These are phyloP conservation scores for Candida dubliniensis DNA, from an alignment of 1,139 yeast genomes.

Conservation along the genomic window DNA sequence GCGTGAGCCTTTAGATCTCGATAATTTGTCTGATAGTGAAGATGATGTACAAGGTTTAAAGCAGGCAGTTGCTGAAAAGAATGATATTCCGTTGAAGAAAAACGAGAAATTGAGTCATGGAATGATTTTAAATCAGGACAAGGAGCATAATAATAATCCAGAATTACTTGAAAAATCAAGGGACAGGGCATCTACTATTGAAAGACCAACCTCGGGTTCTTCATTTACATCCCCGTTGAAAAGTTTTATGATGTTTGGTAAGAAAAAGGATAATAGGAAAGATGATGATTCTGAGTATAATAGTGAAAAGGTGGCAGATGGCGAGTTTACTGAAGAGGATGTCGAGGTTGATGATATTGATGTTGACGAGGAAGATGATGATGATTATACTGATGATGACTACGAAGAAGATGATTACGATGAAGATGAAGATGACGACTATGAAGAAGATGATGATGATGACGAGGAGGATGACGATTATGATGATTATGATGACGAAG, in stretches of 20 bases:
- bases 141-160: conserved; percentile 31
- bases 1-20: conserved; percentile 78
- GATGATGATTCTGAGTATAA: conserved; percentile 18
- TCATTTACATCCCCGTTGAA: conserved; percentile 47
- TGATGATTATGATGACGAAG: conserved; percentile 29
- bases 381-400: conserved; percentile 19
- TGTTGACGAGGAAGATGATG: conserved; percentile 19
- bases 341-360: conserved; percentile 18
- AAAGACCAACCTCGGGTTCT: conserved; percentile 37
- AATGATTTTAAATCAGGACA: neutral
- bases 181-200: conserved; percentile 15
- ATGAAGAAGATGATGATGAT: conserved; percentile 29
- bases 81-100: conserved; percentile 17
- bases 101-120: conserved; percentile 12
- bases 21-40: conserved; percentile 49
- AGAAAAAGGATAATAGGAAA: conserved; percentile 18
- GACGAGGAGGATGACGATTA: conserved; percentile 32
- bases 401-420: conserved; percentile 20
- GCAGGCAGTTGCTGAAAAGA: conserved; percentile 1
- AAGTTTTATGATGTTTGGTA: conserved; percentile 42
- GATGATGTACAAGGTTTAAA: conserved; percentile 6
- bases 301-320: conserved; percentile 13
- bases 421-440: conserved; percentile 24
- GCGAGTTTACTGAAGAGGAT: conserved; percentile 15
- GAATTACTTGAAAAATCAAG: conserved; percentile 10